Percentiles rank a stretch among this genome's conserved stretches.
phyloP scores from a whole-genome alignment of 306 rosid species.

The Lathyrus oleraceus region DNA sequence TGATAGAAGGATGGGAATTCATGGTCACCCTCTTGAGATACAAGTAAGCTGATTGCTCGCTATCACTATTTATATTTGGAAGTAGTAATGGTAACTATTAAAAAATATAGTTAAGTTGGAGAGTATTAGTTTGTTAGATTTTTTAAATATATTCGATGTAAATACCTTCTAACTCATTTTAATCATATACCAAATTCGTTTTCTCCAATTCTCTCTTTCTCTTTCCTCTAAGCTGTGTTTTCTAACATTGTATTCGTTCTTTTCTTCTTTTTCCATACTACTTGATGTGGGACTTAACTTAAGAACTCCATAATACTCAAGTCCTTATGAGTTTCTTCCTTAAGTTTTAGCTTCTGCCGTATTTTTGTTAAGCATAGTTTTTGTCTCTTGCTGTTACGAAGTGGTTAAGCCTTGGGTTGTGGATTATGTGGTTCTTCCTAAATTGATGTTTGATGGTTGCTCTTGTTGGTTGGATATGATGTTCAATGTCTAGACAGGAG shows the following conservation, averaged over 20 bases:
- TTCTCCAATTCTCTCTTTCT: not conserved
- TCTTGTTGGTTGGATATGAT: too few relatives aligned
- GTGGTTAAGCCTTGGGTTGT: not conserved
- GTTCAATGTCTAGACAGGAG: too few relatives aligned
- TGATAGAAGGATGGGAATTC: constrained; percentile 96
- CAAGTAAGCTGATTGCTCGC: constrained; percentile 56
- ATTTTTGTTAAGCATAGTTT: not conserved
- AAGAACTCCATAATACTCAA: not conserved
- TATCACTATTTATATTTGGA: constrained; percentile 11
- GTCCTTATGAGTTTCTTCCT: not conserved
- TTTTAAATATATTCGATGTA: not conserved
- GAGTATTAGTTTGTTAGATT: not conserved
- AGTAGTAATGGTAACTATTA: constrained; percentile 15
- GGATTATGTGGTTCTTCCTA: not conserved
- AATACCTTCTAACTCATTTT: not conserved
- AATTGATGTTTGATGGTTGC: not conserved
- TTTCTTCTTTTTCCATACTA: not conserved
- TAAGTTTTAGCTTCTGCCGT: not conserved
- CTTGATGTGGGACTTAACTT: not conserved
- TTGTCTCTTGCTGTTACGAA: not conserved
- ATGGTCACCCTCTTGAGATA: constrained; percentile 94
- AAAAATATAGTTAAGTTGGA: not conserved
- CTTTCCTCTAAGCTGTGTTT: not conserved
- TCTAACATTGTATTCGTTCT: not conserved
- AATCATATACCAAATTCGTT: not conserved